Evolutionary conservation across 208 protist genomes (phyloP).

Genomic region (Crithidia bombi): DNA sequence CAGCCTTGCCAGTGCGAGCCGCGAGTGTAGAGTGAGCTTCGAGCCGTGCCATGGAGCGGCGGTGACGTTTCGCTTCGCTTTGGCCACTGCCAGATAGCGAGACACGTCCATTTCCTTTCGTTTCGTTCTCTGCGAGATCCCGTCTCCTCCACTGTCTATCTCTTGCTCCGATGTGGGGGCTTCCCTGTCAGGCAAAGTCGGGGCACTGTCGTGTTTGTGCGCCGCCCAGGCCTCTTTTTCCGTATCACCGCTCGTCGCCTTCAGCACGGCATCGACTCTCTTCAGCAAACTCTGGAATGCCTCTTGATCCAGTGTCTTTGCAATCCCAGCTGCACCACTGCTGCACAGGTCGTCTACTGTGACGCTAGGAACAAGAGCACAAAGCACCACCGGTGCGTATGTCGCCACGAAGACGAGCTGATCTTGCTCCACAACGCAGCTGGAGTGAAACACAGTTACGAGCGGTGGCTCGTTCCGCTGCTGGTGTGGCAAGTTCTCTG

Average conservation of each 20-base stretch:
- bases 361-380: slow-evolving; percentile 3
- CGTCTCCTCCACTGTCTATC: not conserved
- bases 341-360: not conserved
- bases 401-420: slow-evolving; percentile 18
- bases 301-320: no score
- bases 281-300: not conserved
- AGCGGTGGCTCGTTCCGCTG: not conserved
- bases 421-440: slow-evolving; percentile 27
- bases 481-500: not conserved
- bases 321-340: no score
- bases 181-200: not conserved
- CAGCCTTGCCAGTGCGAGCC: slow-evolving; percentile 29
- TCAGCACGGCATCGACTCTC: not conserved
- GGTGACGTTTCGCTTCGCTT: not conserved
- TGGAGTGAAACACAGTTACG: slow-evolving; percentile 26
- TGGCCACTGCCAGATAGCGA: not conserved
- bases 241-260: not conserved
- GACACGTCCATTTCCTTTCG: not conserved
- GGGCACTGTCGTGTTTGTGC: not conserved
- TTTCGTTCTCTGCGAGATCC: no score
- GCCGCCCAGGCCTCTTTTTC: not conserved
- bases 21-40: slow-evolving; percentile 6
- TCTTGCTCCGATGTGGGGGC: not conserved
- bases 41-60: not conserved
- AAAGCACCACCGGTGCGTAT: slow-evolving; percentile 11